These are phyloP conservation scores for Backusella parvicylindrica DNA, from an alignment of 192 early-diverging fungal genomes.

Conservation along the genomic window DNA sequence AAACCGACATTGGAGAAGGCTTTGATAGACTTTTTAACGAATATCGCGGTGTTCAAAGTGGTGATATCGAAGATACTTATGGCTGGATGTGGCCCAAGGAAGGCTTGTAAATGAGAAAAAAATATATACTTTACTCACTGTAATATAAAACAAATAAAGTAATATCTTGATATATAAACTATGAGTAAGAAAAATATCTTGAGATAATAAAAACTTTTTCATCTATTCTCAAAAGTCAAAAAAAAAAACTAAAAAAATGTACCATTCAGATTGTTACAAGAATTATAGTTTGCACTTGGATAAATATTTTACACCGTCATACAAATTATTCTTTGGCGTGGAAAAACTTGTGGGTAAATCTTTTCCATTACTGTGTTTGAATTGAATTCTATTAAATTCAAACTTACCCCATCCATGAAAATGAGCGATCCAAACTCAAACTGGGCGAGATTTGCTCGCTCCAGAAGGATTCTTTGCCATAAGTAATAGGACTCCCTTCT, in stretches of 20 bases:
- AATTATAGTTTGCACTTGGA: background rate
- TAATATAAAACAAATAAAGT: background rate
- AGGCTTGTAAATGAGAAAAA: slow-evolving; percentile 36
- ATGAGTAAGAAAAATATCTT: background rate
- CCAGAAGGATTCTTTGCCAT: no score
- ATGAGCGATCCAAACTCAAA: no score
- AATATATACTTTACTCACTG: background rate
- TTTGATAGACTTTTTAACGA: slow-evolving; percentile 55
- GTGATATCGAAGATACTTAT: slow-evolving; percentile 54
- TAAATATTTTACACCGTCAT: background rate
- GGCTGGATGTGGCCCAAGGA: slow-evolving; percentile 76
- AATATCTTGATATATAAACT: background rate
- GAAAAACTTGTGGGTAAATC: background rate
- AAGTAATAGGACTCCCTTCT: no score
- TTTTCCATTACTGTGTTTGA: background rate
- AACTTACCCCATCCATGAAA: background rate
- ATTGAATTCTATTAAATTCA: background rate
- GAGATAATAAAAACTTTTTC: background rate
- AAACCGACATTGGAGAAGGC: slow-evolving; percentile 44
- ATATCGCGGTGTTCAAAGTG: slow-evolving; percentile 65
- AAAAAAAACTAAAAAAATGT: background rate
- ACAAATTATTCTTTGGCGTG: background rate
- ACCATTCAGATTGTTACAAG: background rate
- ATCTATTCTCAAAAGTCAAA: background rate
- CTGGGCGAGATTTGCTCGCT: no score